A percentile compares a stretch with the other conserved stretches of the same genome.
Conservation (phyloP, 139 green algal genomes). For the Tetradesmus obliquus region DNA sequence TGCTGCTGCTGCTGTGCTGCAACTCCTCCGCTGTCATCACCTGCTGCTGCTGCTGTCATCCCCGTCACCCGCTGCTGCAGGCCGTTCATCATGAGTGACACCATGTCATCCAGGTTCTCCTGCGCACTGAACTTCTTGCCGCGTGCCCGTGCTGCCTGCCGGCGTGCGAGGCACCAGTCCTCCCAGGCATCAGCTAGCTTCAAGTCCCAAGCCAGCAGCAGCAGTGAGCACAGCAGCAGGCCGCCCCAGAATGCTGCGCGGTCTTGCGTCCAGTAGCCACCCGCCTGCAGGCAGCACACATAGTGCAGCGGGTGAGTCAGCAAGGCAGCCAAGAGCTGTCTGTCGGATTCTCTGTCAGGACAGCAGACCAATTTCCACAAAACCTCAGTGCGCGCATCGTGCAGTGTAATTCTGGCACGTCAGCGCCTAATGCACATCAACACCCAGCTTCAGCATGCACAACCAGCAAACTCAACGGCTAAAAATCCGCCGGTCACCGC, state of each 20-base stretch:
- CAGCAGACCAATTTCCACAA: too few species aligned
- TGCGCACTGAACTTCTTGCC: conserved; percentile 31
- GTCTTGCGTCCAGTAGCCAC: background rate
- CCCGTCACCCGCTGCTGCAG: background rate
- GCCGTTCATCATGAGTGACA: background rate
- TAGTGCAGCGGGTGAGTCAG: background rate
- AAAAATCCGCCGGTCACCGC: background rate
- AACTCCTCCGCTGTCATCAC: background rate
- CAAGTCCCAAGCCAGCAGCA: conserved; percentile 26
- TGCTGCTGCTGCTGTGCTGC: background rate
- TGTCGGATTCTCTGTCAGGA: too few species aligned
- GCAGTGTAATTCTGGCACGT: too few species aligned
- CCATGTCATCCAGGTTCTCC: conserved; percentile 41
- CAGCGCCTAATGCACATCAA: too few species aligned
- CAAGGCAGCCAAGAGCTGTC: too few species aligned
- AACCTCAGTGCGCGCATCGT: too few species aligned
- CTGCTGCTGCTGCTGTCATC: background rate
- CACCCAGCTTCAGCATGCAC: background rate
- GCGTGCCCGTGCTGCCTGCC: background rate
- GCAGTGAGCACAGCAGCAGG: conserved; percentile 20
- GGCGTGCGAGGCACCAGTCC: conserved; percentile 18
- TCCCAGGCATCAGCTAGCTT: conserved; percentile 42
- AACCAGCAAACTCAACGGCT: background rate
- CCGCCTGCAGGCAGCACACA: background rate
- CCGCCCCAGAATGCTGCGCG: conserved; percentile 10